Conservation (phyloP, 257 asterid species). For the Ocimum tenuiflorum region DNA sequence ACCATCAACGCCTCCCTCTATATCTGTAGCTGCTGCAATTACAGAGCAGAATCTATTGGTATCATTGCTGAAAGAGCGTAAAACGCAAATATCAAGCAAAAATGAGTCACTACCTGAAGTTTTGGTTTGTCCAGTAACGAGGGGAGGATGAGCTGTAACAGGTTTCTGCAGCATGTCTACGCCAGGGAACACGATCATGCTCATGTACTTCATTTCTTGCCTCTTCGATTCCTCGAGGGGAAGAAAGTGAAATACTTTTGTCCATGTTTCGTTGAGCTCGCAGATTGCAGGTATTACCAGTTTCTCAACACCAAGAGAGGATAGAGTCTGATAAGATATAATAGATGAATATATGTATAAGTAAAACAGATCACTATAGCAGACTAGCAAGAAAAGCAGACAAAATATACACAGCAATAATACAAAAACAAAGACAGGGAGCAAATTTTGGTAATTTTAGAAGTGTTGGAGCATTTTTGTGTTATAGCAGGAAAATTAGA, state of each 20-base stretch:
- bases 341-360: not conserved
- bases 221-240: conserved; percentile 63
- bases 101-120: conserved; percentile 36
- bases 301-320: conserved; percentile 59
- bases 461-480: not conserved
- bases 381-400: not conserved
- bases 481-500: not conserved
- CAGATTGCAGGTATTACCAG: conserved; percentile 86
- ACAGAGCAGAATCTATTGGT: not conserved
- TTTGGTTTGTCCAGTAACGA: conserved; percentile 15
- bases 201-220: conserved; percentile 67
- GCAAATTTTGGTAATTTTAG: not conserved
- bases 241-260: conserved; percentile 60
- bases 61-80: not conserved
- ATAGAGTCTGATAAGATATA: conserved; percentile 51
- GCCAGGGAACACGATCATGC: conserved; percentile 70
- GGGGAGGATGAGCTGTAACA: conserved; percentile 23
- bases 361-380: not conserved
- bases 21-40: conserved; percentile 25
- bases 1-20: conserved; percentile 14
- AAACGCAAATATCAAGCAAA: not conserved
- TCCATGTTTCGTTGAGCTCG: conserved; percentile 79
- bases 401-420: not conserved
- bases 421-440: not conserved
- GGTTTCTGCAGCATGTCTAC: conserved; percentile 74